Conservation (phyloP, 2,329 filamentous ascomycete genomes). For the Thelonectria blattea region DNA sequence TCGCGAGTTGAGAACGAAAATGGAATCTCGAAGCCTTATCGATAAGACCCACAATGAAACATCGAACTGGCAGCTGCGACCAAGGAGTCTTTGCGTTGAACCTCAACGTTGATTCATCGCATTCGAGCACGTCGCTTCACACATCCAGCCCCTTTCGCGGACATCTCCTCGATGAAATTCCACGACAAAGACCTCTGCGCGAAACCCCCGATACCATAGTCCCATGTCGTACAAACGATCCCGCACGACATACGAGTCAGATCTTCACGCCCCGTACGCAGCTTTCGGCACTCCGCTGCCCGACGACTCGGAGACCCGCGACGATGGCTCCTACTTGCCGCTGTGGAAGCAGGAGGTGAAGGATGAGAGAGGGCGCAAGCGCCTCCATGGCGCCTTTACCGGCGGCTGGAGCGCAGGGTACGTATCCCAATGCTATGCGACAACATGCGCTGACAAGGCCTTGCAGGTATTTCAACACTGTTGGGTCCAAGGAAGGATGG, state of each 20-base stretch:
- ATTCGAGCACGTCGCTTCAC: not conserved
- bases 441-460: constrained; percentile 19
- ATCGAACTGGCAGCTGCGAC: not conserved
- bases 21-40: constrained; percentile 7
- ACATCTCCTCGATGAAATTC: constrained; percentile 13
- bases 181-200: constrained; percentile 2
- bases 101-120: not conserved
- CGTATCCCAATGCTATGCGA: constrained; percentile 40
- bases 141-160: not conserved
- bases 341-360: constrained; percentile 99
- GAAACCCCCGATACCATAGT: constrained; percentile 17
- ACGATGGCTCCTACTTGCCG: constrained; percentile 91
- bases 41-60: constrained; percentile 16
- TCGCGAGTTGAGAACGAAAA: no score
- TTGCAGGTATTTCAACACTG: constrained; percentile 90
- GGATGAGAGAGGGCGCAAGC: constrained; percentile 88
- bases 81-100: not conserved
- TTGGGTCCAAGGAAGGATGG: constrained; percentile 98
- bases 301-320: constrained; percentile 76
- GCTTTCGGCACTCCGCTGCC: constrained; percentile 86
- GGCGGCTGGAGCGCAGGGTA: constrained; percentile 97
- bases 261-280: constrained; percentile 75
- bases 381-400: constrained; percentile 94
- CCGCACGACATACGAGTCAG: constrained; percentile 78
- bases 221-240: constrained; percentile 82